Evolutionary conservation across 139 green algal species (phyloP).

Genomic region (Chlorella ohadii): DNA sequence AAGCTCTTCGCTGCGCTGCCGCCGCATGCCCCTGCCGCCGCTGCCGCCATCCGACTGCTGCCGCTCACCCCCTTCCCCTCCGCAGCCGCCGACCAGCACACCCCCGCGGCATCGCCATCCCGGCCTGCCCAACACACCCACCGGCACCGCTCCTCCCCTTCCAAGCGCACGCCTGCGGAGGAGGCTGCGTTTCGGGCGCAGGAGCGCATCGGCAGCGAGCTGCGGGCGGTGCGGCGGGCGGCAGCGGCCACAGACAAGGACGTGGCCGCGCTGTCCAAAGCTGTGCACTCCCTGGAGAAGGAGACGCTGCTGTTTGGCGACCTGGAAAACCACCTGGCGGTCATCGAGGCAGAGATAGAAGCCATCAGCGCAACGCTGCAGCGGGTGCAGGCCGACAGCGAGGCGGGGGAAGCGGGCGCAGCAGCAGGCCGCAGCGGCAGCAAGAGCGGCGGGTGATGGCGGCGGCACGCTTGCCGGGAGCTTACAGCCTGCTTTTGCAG

Average conservation of each 20-base stretch:
- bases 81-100: too few species aligned
- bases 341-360: constrained; percentile 15
- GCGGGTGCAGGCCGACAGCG: not conserved
- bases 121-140: too few species aligned
- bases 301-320: constrained; percentile 24
- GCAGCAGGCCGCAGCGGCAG: not conserved
- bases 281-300: constrained; percentile 18
- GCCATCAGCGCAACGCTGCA: not conserved
- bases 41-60: too few species aligned
- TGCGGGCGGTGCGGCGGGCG: constrained; percentile 8
- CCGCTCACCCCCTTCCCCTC: too few species aligned
- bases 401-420: not conserved
- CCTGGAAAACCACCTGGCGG: constrained; percentile 2
- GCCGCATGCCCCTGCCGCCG: too few species aligned
- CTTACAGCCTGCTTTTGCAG: not conserved
- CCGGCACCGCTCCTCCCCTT: too few species aligned
- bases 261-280: not conserved
- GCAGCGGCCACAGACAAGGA: not conserved
- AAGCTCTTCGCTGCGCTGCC: too few species aligned
- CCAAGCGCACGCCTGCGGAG: too few species aligned
- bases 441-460: not conserved
- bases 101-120: too few species aligned
- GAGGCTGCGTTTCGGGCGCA: not conserved
- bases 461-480: not conserved
- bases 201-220: not conserved